A percentile compares a stretch with the other conserved stretches of the same genome.
These are phyloP conservation scores for Fistulinella staudtii DNA, from an alignment of 1,284 basidiomycete genomes.

Conservation along the genomic window DNA sequence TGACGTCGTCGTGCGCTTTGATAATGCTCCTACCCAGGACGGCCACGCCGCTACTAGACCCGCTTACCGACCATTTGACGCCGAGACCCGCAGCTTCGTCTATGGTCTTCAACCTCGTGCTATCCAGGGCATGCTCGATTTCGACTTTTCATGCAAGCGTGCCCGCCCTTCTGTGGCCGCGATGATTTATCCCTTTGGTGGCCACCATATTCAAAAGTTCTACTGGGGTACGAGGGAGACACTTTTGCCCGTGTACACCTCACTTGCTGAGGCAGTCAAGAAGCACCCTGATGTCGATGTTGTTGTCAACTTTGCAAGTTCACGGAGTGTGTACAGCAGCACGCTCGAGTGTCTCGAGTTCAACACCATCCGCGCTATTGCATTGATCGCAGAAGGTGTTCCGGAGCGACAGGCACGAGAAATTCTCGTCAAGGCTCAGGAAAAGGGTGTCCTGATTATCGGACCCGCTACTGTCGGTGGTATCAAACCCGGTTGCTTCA, in stretches of 20 bases:
- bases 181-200: conserved; percentile 99
- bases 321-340: conserved; percentile 91
- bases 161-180: conserved; percentile 92
- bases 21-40: conserved; percentile 39
- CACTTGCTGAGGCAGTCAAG: conserved; percentile 85
- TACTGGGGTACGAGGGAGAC: conserved; percentile 99
- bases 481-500: conserved; percentile 99
- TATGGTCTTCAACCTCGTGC: conserved; percentile 98
- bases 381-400: conserved; percentile 97
- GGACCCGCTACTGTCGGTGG: conserved; percentile 99
- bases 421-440: conserved; percentile 86
- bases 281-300: conserved; percentile 98
- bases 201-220: conserved; percentile 99
- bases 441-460: conserved; percentile 91
- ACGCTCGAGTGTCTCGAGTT: conserved; percentile 86
- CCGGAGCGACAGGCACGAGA: conserved; percentile 97
- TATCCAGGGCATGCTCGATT: conserved; percentile 99
- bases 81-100: conserved; percentile 90
- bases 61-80: conserved; percentile 88
- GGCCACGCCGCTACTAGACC: conserved; percentile 50
- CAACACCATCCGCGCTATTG: conserved; percentile 72
- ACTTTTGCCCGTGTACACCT: conserved; percentile 95
- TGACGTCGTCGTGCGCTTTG: conserved; percentile 90
- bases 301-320: conserved; percentile 97
- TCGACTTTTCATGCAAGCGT: conserved; percentile 97